Conservation (phyloP, 2,329 filamentous ascomycete genomes). For the Didymella arachidicola region DNA sequence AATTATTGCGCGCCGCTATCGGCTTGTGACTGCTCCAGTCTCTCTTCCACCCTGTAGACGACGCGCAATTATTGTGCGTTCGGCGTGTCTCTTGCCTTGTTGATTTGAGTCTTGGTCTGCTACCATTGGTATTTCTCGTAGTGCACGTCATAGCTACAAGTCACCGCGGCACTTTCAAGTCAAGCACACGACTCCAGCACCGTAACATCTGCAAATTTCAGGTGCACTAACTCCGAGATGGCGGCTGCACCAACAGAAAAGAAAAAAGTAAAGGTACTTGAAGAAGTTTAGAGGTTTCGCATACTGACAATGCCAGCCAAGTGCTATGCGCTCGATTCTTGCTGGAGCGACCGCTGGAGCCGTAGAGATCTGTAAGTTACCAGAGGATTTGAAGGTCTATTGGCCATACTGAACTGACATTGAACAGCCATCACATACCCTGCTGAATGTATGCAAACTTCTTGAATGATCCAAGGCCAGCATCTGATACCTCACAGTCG, state of each 20-base stretch:
- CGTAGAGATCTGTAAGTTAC: slow-evolving; percentile 79
- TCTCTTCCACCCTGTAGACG: neutral
- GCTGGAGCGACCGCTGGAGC: slow-evolving; percentile 94
- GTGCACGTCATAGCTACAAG: slow-evolving; percentile 23
- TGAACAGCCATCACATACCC: slow-evolving; percentile 83
- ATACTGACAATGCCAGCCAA: slow-evolving; percentile 62
- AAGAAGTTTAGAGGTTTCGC: neutral
- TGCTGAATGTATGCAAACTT: slow-evolving; percentile 76
- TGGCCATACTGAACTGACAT: slow-evolving; percentile 39
- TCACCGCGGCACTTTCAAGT: slow-evolving; percentile 15
- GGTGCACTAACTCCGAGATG: slow-evolving; percentile 25
- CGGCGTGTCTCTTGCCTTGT: neutral
- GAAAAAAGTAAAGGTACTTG: slow-evolving; percentile 39
- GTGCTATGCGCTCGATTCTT: slow-evolving; percentile 84
- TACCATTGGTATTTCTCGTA: neutral
- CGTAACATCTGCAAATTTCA: neutral
- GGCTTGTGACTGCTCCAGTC: slow-evolving; percentile 10
- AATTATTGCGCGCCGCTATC: slow-evolving; percentile 24
- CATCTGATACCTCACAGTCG: slow-evolving; percentile 64
- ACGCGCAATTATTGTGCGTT: neutral
- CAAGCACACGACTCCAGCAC: slow-evolving; percentile 12
- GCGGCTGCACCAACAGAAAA: slow-evolving; percentile 43
- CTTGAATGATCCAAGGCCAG: neutral
- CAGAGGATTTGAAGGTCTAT: too few relatives aligned
- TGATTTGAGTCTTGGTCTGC: neutral